Percentiles rank a stretch among this genome's conserved stretches.
Conservation (phyloP, 331 rosid species). For the Arachis monticola region DNA sequence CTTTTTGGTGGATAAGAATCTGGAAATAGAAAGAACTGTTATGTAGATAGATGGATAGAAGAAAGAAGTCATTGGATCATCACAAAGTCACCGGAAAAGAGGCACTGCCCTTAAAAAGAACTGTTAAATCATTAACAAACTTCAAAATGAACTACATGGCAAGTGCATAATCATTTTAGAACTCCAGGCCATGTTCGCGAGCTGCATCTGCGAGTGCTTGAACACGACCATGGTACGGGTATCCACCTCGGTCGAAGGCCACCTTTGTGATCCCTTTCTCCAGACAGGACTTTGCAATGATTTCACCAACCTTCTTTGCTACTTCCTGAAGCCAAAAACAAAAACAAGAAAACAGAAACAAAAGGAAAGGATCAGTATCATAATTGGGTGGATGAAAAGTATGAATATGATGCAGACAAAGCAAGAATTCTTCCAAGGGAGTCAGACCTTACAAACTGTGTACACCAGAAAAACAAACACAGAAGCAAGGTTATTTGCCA, state of each 20-base stretch:
- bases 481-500: not conserved
- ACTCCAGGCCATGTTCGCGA: too few relatives aligned
- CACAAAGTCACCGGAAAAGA: slow-evolving; percentile 18
- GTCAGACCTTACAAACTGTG: not conserved
- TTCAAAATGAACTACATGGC: slow-evolving; percentile 32
- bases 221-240: too few relatives aligned
- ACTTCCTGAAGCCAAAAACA: slow-evolving; percentile 53
- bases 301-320: slow-evolving; percentile 91
- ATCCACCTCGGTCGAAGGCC: too few relatives aligned
- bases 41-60: not conserved
- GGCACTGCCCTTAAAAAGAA: slow-evolving; percentile 32
- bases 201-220: too few relatives aligned
- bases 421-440: not conserved
- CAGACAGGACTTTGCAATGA: slow-evolving; percentile 82
- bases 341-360: not conserved
- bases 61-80: not conserved
- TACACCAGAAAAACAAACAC: too few relatives aligned
- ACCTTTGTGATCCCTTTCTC: too few relatives aligned
- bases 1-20: too few relatives aligned
- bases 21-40: too few relatives aligned
- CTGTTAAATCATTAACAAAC: slow-evolving; percentile 43
- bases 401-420: not conserved
- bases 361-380: slow-evolving; percentile 4
- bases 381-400: not conserved
- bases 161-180: too few relatives aligned